phyloP scores from a whole-genome alignment of 805 yeast species.

The Ogataea pignaliae region DNA sequence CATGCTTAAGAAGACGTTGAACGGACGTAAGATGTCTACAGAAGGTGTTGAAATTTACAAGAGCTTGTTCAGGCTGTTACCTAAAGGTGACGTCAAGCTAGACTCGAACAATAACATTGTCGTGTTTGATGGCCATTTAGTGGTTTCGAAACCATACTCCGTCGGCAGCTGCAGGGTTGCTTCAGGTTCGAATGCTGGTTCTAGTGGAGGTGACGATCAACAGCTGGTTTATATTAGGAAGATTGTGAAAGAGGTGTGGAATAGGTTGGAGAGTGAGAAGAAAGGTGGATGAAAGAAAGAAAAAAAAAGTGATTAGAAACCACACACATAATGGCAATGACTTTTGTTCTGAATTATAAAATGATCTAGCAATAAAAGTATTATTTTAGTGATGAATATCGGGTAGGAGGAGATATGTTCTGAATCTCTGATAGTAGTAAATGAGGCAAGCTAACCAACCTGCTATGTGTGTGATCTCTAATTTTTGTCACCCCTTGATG shows the following conservation, averaged over 20 bases:
- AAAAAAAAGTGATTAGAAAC: background rate
- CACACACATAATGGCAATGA: background rate
- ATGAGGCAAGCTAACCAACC: background rate
- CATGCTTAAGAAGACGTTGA: conserved; percentile 18
- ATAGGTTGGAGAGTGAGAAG: conserved; percentile 36
- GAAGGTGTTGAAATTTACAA: conserved; percentile 27
- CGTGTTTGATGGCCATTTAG: conserved; percentile 33
- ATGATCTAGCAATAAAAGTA: background rate
- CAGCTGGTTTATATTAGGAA: conserved; percentile 36
- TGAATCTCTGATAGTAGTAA: too few species aligned
- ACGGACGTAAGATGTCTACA: conserved; percentile 17
- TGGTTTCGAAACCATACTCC: conserved; percentile 36
- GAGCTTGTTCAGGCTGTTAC: conserved; percentile 25
- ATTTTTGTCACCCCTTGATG: background rate
- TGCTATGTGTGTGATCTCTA: background rate
- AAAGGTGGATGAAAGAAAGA: conserved; percentile 46
- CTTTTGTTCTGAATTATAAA: background rate
- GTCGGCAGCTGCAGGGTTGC: conserved; percentile 27
- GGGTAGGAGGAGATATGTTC: too few species aligned
- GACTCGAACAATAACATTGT: conserved; percentile 32
- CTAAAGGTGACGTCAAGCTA: conserved; percentile 31
- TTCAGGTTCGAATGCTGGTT: conserved; percentile 7
- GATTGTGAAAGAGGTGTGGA: conserved; percentile 48
- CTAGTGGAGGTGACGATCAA: conserved; percentile 18
- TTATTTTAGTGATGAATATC: too few species aligned